phyloP scores from a whole-genome alignment of 2,329 filamentous ascomycete genomes.

The Cladosporium sp. region DNA sequence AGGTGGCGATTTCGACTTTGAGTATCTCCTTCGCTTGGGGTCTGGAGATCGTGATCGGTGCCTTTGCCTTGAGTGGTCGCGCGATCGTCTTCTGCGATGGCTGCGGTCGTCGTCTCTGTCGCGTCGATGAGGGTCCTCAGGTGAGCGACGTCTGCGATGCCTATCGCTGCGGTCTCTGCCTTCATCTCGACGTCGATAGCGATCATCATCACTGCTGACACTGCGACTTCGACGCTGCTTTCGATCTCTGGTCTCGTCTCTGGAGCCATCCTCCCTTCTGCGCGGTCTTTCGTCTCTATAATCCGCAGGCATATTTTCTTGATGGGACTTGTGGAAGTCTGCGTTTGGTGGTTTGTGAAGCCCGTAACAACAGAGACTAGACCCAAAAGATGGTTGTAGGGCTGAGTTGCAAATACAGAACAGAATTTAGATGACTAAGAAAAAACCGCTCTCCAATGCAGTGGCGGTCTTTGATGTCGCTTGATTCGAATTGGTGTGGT shows the following conservation, averaged over 20 bases:
- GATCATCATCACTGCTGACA: conserved; percentile 9
- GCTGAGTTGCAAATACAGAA: background rate
- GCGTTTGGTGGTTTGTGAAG: background rate
- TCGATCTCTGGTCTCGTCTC: conserved; percentile 13
- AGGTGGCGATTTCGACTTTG: conserved; percentile 35
- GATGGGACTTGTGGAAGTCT: background rate
- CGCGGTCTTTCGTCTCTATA: conserved; percentile 1
- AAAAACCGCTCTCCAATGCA: background rate
- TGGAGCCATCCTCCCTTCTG: conserved; percentile 11
- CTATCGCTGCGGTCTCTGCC: conserved; percentile 18
- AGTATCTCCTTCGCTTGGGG: conserved; percentile 38
- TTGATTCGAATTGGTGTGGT: background rate
- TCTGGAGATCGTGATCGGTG: conserved; percentile 31
- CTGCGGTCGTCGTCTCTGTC: conserved; percentile 23
- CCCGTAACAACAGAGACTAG: background rate
- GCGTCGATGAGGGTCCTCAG: conserved; percentile 9
- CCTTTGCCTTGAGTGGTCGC: conserved; percentile 26
- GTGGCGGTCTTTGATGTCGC: background rate
- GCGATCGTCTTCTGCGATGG: conserved; percentile 28
- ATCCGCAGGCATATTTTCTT: background rate
- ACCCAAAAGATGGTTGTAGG: background rate
- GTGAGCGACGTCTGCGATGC: conserved; percentile 4
- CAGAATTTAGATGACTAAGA: background rate
- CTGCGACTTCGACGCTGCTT: conserved; percentile 21
- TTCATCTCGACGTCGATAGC: conserved; percentile 13